Evolutionary conservation across 2,329 filamentous ascomycete species (phyloP), one percentile per base, ranked within the genome.

Genomic region (Cytospora piceae): DNA sequence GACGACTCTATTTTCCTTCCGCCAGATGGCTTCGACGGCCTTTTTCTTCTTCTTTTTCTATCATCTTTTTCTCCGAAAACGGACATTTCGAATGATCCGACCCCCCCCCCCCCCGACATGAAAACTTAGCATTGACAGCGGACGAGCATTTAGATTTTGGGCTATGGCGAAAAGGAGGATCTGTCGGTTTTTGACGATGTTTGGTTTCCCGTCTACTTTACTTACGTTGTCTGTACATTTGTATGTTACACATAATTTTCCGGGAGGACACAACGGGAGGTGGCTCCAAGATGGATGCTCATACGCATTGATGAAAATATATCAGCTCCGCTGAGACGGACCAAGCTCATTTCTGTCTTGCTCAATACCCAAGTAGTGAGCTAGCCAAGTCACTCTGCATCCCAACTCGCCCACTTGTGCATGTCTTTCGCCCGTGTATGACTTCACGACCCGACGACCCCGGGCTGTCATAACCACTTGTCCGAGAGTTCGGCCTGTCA

Each of bases 81-180:
- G 53, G 57, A 27, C 12, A 15, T 55, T 24, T 37, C 15, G 42
- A 8, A 15, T 20, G 32, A 37, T 49, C 32, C 37, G 34, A 62
- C 27, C 24, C 39, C n/a, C n/a, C n/a, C n/a, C n/a, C n/a, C n/a
- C n/a, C 51, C 22, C 31, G 42, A 63, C 53, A 62, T 58, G 8
- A 52, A 57, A 63, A 46, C 32, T n/a, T 59, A 63, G 66, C 66
- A 67, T 65, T 37, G 24, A 49, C 51, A 67, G 63, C 63, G 63
- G 29, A 63, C 39, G 66, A 59, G 66, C 66, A 67, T 67, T 58
- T 67, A 65, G 65, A 67, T 56, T 52, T 67, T 42, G 46, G 49
- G 37, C 61, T 55, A 61, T 60, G 53, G 62, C 58, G 65, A 60
- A 64, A 54, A 29, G 61, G 61, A 29, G 42, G 46, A 65, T 31